Evolutionary conservation across 2,329 filamentous ascomycete species (phyloP), one percentile per base, ranked within the genome.

Genomic region (Fusarium sp.): DNA sequence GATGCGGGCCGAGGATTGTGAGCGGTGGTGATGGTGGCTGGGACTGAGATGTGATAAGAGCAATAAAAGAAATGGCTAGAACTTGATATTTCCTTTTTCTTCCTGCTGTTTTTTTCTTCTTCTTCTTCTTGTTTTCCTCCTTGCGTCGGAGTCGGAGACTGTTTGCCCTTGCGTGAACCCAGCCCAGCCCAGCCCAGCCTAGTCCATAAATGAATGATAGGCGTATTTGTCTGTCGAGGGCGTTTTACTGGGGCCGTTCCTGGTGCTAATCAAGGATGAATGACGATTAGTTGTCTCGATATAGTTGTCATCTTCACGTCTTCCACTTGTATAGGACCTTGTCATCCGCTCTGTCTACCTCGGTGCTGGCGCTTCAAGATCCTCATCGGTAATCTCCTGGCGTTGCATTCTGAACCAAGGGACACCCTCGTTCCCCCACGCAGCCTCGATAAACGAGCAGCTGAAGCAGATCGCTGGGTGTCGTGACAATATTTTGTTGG

Each of bases 391-490:
- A 32, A 53, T 31, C 19, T 13, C 10, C 25, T 8, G 14, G 2
- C 31, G 38, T 51, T 36, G 27, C 32, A 59, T 31, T 25, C 2
- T 15, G 1, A 31, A 10, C 23, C 54, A 59, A 31, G 55, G 55
- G 55, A 33, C 21, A 36, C 47, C 55, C 46, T 36, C 33, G 45
- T 43, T 42, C 47, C 54, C 49, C 56, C 56, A 47, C 54, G 33
- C 15, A 4, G 36, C 17, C 21, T 17, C 56, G 56, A 59, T 59
- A 48, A 59, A 54, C 56, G 56, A 59, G 44, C 13, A 57, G 53
- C 55, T 57, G 55, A 57, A 29, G 45, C 32, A 29, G 49, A 59
- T 44, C 48, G 17, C 38, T 33, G 32, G 42, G 13, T 15, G 25
- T 19, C 15, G 19, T 25, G 9, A 19, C 38, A 37, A 10, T 9